Evolutionary conservation across 768 basidiomycete species (phyloP), one percentile per base, ranked within the genome.

Genomic region (Tricholoma sp.): DNA sequence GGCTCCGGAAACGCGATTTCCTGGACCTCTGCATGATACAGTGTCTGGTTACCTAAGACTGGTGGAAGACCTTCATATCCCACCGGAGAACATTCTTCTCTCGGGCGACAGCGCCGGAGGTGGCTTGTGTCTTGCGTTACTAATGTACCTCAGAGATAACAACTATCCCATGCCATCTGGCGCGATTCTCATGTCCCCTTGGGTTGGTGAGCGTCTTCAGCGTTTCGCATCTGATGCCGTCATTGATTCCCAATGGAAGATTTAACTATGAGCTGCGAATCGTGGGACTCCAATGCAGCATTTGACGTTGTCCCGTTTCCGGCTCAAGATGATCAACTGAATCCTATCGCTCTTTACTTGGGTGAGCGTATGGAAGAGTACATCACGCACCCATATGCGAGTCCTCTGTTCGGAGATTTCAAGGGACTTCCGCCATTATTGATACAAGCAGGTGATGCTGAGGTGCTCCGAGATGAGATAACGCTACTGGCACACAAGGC

Each of bases 131-230:
- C 79, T 98, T 1, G 94, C 93, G 0, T 72, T 94, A 49, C 73
- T 96, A 55, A 87, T 98, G 84, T 99, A 99, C 69, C 82, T 99
- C 16, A 80, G 96, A n/a, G 96, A 99, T 67, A 89, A 95, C 62
- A 74, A 77, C 14, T 95, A 96, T 68, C 81, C 87, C 1, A 65
- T 96, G 5, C 96, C 96, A 8, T 83, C 88, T 27, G 92, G 88
- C 3, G 87, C 87, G 7, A 91, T 98, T 27, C 70, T 97, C 37
- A 86, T 98, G 83, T 94, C 89, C 21, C 94, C 94, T 4, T 98
- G 94, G 94, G 93, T 96, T 62, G 94, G 94, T 88, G 57, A 75
- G 91, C 82, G 32, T 54, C 50, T n/a, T 37, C 46, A 31, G 14
- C 18, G 14, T 55, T 3, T 56, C 31, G 39, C 32, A 9, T 58